These are phyloP conservation scores for Boletus reticulatus DNA, from an alignment of 768 basidiomycete genomes.

Conservation along the genomic window DNA sequence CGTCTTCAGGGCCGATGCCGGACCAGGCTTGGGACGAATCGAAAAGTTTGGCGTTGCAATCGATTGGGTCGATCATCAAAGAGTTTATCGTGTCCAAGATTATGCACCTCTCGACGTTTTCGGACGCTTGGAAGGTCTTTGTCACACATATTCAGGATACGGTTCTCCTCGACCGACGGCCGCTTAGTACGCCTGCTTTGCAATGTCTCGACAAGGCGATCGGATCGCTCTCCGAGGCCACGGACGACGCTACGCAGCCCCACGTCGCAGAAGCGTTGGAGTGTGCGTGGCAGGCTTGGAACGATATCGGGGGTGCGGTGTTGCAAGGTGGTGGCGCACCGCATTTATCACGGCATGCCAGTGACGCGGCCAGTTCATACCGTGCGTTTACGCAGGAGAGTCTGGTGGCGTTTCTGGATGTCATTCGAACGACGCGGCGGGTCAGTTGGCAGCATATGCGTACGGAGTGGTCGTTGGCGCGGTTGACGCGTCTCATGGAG, in stretches of 20 bases:
- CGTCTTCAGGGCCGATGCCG: slow-evolving; percentile 13
- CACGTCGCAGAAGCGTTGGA: slow-evolving; percentile 51
- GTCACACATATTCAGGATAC: slow-evolving; percentile 69
- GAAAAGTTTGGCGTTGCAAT: slow-evolving; percentile 80
- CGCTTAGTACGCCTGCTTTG: slow-evolving; percentile 79
- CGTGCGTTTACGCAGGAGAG: slow-evolving; percentile 62
- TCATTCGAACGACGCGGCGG: slow-evolving; percentile 58
- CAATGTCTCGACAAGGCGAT: slow-evolving; percentile 81
- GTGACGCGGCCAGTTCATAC: slow-evolving; percentile 6
- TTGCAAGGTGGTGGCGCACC: slow-evolving; percentile 26
- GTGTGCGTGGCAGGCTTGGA: slow-evolving; percentile 68
- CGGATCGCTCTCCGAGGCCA: slow-evolving; percentile 47
- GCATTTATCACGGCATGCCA: slow-evolving; percentile 1
- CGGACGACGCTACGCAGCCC: slow-evolving; percentile 30
- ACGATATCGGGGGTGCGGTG: slow-evolving; percentile 59
- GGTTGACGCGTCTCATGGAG: slow-evolving; percentile 65
- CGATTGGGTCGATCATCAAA: slow-evolving; percentile 78
- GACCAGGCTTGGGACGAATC: slow-evolving; percentile 81
- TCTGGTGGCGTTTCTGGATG: slow-evolving; percentile 75
- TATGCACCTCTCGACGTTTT: slow-evolving; percentile 67
- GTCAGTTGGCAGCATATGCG: slow-evolving; percentile 45
- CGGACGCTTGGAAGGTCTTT: slow-evolving; percentile 71
- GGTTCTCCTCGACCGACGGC: slow-evolving; percentile 63
- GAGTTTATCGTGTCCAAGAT: slow-evolving; percentile 77
- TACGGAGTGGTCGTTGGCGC: slow-evolving; percentile 63